Conservation (phyloP, 2,329 filamentous ascomycete genomes). For the Colletotrichum sp. region DNA sequence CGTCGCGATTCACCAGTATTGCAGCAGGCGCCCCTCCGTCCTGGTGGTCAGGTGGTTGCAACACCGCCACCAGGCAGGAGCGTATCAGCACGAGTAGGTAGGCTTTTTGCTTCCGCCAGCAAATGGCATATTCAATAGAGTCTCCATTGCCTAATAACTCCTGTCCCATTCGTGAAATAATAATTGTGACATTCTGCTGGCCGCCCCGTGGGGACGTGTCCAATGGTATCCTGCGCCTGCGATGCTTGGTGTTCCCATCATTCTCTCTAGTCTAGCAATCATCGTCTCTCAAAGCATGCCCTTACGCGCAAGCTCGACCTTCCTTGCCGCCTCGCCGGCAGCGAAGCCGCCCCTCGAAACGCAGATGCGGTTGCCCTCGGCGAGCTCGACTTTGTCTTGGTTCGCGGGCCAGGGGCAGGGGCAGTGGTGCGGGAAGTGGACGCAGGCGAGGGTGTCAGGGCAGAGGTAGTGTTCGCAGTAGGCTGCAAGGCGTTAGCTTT, state of each 20-base stretch:
- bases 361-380: slow-evolving; percentile 75
- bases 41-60: background rate
- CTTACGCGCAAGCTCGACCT: slow-evolving; percentile 82
- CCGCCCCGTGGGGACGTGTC: background rate
- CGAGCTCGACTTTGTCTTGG: slow-evolving; percentile 79
- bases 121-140: slow-evolving; percentile 16
- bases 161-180: background rate
- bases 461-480: slow-evolving; percentile 93
- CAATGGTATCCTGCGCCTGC: background rate
- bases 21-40: background rate
- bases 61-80: background rate
- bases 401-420: slow-evolving; percentile 82
- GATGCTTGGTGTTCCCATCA: background rate
- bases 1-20: slow-evolving; percentile 1
- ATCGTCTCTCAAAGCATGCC: slow-evolving; percentile 64
- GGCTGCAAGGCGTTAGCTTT: slow-evolving; percentile 50
- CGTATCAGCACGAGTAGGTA: slow-evolving; percentile 14
- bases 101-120: slow-evolving; percentile 16
- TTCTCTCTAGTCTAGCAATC: background rate
- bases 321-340: slow-evolving; percentile 72
- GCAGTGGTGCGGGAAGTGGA: slow-evolving; percentile 96
- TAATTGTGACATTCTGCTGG: background rate
- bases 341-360: slow-evolving; percentile 78
- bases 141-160: slow-evolving; percentile 8
- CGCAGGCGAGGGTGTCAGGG: slow-evolving; percentile 91